Conservation (phyloP, 2,329 filamentous ascomycete species). For the Arthrobotrys musiformis region DNA sequence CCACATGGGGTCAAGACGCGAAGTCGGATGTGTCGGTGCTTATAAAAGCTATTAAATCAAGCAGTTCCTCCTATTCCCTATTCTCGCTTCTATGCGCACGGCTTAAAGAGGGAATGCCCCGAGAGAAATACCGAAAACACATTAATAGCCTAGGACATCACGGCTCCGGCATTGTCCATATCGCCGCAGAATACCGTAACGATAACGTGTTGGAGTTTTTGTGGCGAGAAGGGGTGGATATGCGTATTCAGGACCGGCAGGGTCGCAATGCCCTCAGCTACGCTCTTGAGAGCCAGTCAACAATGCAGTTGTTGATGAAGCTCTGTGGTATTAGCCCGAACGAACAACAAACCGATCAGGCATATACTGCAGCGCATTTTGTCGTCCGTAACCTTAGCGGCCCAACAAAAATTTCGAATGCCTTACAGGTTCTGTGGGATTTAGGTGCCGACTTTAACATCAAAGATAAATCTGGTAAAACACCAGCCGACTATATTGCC, state of each 20-base stretch:
- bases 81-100: conserved; percentile 3
- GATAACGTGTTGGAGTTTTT: conserved; percentile 22
- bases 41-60: neutral
- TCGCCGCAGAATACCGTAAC: conserved; percentile 2
- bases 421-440: neutral
- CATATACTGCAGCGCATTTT: conserved; percentile 13
- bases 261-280: conserved; percentile 22
- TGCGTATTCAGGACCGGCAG: neutral
- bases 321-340: neutral
- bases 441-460: conserved; percentile 23
- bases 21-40: neutral
- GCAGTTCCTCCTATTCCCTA: neutral
- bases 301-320: neutral
- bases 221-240: neutral
- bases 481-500: neutral
- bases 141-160: neutral
- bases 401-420: neutral
- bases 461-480: neutral
- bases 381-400: neutral
- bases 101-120: neutral
- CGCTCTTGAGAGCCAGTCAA: neutral
- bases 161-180: neutral
- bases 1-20: neutral
- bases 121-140: conserved; percentile 4
- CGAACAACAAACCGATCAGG: neutral